Base-by-base conservation (phyloP, 805 yeast species). In the Candida saitoana region DNA sequence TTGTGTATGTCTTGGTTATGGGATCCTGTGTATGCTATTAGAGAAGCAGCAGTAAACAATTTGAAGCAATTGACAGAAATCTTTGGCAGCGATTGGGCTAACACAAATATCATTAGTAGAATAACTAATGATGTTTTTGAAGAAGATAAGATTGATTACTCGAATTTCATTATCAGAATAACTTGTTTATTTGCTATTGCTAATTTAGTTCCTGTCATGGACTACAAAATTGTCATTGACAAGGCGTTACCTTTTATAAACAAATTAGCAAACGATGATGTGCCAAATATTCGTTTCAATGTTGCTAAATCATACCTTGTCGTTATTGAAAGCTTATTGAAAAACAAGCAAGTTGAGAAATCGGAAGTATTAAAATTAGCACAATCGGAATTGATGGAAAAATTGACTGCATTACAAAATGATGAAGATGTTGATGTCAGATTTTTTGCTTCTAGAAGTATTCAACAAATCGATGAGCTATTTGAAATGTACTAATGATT, bases 1-100 rank as follows among this genome's bases (percentile, higher is more conserved):
- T 73, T 93, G 52, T 93, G 96, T 56, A 78, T 93, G 78, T 85
- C 90, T n/a, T 93, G 99, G 98, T 73, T 93, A 50, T 90, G 97
- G 96, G 99, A 93, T 67, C 86, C 90, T 3, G 99, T 93, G 31
- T 93, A 80, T 66, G 90, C 98, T 4, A 90, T 93, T 47, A 82
- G 99, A 65, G 95, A 88, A 51, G 99, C 99, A 7, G 98, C 98
- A 1, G 95, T 93, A 24, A 69, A 73, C 43, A 93, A 90, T 62
- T 71, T 93, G 52, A 82, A 77, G 51, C 82, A 84, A 51, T 73
- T 93, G 54, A 82, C 96, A 4, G 78, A 76, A 50, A 88, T 87
- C 29, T 93, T 93, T 66, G 99, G 98, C 24, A 82, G 90, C 29
- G 81, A 81, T 30, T 93, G 99, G 99, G 91, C 96, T 36, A 82